Base-by-base conservation (phyloP, 805 yeast species). In the Candida fluviatilis region DNA sequence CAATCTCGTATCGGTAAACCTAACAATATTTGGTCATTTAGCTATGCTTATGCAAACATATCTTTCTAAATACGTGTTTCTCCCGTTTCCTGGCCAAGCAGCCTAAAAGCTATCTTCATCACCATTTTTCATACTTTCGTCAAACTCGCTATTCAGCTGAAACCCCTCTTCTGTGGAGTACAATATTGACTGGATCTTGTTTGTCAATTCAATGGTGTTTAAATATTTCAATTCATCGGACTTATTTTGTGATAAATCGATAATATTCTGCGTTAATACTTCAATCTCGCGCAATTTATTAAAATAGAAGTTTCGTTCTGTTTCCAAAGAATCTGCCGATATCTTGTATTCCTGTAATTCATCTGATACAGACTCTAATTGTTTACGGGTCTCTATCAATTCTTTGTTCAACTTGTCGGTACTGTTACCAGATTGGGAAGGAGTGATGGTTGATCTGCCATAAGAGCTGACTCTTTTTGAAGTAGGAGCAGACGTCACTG, bases 301-400 rank as follows among this genome's bases (percentile, higher is more conserved):
- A 63, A 86, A 91, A 59, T 93, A 93, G 53, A 91, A 88, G 58
- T 86, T 84, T 45, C 98, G 77, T 57, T 93, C 97, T 1, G 84
- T 76, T 51, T 82, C 86, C 35, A 87, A 64, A 11, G 81, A 76
- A 35, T 80, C 84, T 15, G 82, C 74, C 11, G 82, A 77, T 16
- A 75, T 67, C 41, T 71, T 72, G 47, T 74, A 73, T 45, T 82
- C 86, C 12, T 67, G 69, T 14, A 78, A 49, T 47, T 85, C 88
- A 4, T 69, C 64, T n/a, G 60, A 62, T 11, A 71, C 60, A 13
- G 52, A 57, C 2, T 54, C 51, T n/a, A 75, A 55, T 42, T 71
- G 66, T 11, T 49, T 56, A 35, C 59, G 67, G 0, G 76, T 61
- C n/a, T 68, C 71, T 17, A 64, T 58, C 25, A 82, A 51, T 42